Evolutionary conservation across 306 rosid genomes (phyloP), one percentile per base, ranked within the genome.

Genomic region (Astragalus membranaceus): DNA sequence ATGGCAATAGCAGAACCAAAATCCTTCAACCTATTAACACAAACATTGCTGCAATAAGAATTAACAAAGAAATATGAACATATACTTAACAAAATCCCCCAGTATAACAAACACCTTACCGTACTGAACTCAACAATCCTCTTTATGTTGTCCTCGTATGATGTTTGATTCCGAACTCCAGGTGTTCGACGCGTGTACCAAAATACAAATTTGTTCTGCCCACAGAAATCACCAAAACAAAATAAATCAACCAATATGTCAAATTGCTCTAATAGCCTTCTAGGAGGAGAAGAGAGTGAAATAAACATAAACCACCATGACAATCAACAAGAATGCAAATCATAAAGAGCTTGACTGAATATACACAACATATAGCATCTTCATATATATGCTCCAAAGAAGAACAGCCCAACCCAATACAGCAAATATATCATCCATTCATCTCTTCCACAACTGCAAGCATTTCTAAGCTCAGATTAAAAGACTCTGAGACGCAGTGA

Each of bases 121-220:
- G 98, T 84, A 64, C 96, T 93, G 67, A 93, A 93, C 35, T 90
- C 96, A 33, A 90, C 89, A 35, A 90, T 88, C 80, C 85, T 93
- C 88, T 90, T 93, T 65, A 93, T 90, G 75, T 88, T 90, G 83
- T 93, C 97, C 83, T 93, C 97, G 6, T 93, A 93, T 7, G 98
- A 82, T 37, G 92, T 70, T 67, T 88, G 91, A 35, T 73, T 90
- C 20, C 92, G 83, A 74, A 90, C 81, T 68, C 97, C 98, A 7
- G 92, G 98, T 35, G 94, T 83, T 35, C 97, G 90, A 8, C 98
- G 98, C 14, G 98, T 94, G 88, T 90, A 94, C 98, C 98, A 90
- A 59, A 90, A 83, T 26, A 86, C 88, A 79, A 94, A 87, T 53
- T 90, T 94, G 79, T 79, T 70, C 98, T 93, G 82, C 44, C 44